These are phyloP conservation scores for Malassezia arunalokei DNA, from an alignment of 1,284 basidiomycete species.

Conservation along the genomic window DNA sequence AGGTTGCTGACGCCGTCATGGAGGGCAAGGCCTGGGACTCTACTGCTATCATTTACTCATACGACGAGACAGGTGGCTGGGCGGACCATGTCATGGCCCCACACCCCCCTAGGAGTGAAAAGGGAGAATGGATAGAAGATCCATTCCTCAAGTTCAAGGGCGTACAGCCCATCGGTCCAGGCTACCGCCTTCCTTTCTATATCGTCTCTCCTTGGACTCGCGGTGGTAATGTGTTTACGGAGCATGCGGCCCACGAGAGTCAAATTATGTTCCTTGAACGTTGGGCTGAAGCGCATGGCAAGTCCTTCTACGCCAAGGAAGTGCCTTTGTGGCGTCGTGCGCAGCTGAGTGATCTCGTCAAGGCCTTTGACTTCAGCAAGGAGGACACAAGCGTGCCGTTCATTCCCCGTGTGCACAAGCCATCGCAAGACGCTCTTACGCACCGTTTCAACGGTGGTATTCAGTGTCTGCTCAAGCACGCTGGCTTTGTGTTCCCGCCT, in stretches of 20 bases:
- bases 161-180: slow-evolving; percentile 24
- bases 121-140: slow-evolving; percentile 24
- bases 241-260: slow-evolving; percentile 26
- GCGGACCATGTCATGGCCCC: slow-evolving; percentile 27
- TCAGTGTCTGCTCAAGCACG: slow-evolving; percentile 16
- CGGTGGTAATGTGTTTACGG: slow-evolving; percentile 29
- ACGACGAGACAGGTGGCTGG: slow-evolving; percentile 37
- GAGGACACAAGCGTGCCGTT: slow-evolving; percentile 13
- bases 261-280: slow-evolving; percentile 31
- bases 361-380: slow-evolving; percentile 31
- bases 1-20: slow-evolving; percentile 31
- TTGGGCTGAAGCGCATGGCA: slow-evolving; percentile 30
- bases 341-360: slow-evolving; percentile 26
- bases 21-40: slow-evolving; percentile 21
- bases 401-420: slow-evolving; percentile 11
- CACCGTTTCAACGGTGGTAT: slow-evolving; percentile 17
- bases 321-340: slow-evolving; percentile 26
- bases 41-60: slow-evolving; percentile 28
- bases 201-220: slow-evolving; percentile 31
- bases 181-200: slow-evolving; percentile 34
- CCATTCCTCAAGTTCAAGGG: slow-evolving; percentile 20
- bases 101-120: slow-evolving; percentile 6
- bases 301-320: slow-evolving; percentile 19
- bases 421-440: slow-evolving; percentile 14
- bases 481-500: background rate